Evolutionary conservation across 306 rosid species (phyloP).

Genomic region (Hylodesmum podocarpum): DNA sequence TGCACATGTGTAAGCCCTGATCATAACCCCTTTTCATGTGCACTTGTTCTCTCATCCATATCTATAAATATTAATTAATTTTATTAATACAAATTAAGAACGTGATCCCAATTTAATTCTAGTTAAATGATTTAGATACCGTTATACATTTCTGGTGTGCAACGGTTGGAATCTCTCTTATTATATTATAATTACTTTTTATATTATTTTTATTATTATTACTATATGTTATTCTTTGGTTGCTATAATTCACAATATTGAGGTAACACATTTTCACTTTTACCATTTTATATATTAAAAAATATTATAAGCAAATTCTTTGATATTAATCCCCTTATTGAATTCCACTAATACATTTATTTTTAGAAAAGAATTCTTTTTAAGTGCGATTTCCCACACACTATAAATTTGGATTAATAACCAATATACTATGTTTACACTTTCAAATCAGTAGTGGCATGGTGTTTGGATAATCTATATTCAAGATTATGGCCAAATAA

Average conservation of each 20-base stretch:
- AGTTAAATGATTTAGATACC: not conserved
- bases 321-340: not conserved
- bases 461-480: not conserved
- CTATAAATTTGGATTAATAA: not conserved
- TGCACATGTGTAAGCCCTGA: slow-evolving; percentile 5
- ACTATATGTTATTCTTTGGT: too few species aligned
- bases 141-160: not conserved
- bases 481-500: not conserved
- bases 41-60: not conserved
- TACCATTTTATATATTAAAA: not conserved
- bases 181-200: too few species aligned
- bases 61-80: not conserved
- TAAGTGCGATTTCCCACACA: not conserved
- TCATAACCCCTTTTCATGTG: slow-evolving; percentile 20
- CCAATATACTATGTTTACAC: slow-evolving; percentile 1
- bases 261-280: not conserved
- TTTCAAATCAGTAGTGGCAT: not conserved
- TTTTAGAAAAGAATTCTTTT: not conserved
- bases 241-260: too few species aligned
- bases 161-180: too few species aligned
- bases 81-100: not conserved
- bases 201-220: too few species aligned
- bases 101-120: not conserved
- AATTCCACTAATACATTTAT: not conserved
- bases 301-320: not conserved